Base-by-base conservation (phyloP, 805 yeast genomes). In the Pichia phayaonensis region DNA sequence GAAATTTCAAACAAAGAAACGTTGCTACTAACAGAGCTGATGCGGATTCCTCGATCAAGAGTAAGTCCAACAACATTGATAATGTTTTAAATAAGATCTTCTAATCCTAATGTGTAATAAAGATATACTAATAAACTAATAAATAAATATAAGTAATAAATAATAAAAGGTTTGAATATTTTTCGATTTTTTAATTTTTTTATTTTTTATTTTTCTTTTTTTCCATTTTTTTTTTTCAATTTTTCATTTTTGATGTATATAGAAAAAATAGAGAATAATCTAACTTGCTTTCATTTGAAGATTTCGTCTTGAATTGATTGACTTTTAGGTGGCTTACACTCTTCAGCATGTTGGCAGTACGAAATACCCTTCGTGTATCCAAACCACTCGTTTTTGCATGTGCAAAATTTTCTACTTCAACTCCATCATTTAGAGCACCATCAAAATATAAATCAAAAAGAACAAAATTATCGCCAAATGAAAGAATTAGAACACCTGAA, bases 1-100 rank as follows among this genome's bases (percentile, higher is more conserved):
- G 92, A 62, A 72, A 70, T 20, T 89, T 89, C 65, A 77, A 76
- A 52, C 98, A 90, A 66, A 71, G 89, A 55, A 75, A 75, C 36
- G 84, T 86, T 18, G 70, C 81, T 13, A 80, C 88, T 10, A 76
- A 76, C 16, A 76, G 95, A 58, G 84, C 88, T 0, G 80, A 76
- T 52, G 90, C 87, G 12, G 71, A 73, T 18, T 64, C 68, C 1
- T 63, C 67, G 23, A 69, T 75, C 41, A 79, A 80, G 55, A 65
- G 65, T 39, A 45, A 54, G 21, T 20, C 47, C 12, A 64, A 67
- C 24, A 58, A 73, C 58, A 59, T 77, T 55, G 61, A 70, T 56
- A 62, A 64, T n/a, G 83, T 83, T 26, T 69, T 83, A 50, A 73
- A 76, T 16, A 77, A 71, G 50, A 73, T 83, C 6, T 77, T 83